Evolutionary conservation across 2,329 filamentous ascomycete species (phyloP).

Genomic region (Stachybotrys elegans): DNA sequence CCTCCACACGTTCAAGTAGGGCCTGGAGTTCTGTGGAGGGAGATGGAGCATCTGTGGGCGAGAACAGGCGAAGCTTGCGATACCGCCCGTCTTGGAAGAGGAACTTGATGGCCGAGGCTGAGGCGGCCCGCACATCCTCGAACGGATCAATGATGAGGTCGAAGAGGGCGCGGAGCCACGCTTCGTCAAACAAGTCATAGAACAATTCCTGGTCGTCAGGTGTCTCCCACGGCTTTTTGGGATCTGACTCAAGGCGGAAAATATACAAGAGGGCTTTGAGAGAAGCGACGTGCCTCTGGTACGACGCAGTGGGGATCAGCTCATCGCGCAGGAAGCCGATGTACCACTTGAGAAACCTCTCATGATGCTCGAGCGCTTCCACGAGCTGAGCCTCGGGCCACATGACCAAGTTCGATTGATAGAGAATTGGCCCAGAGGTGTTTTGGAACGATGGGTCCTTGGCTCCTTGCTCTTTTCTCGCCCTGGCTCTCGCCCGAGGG

Average conservation of each 20-base stretch:
- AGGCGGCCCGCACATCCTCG: slow-evolving; percentile 73
- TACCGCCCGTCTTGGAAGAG: slow-evolving; percentile 38
- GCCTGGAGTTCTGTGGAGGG: slow-evolving; percentile 31
- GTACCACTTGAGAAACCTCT: slow-evolving; percentile 70
- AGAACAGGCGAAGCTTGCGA: slow-evolving; percentile 16
- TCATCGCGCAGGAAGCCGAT: slow-evolving; percentile 66
- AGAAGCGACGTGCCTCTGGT: slow-evolving; percentile 81
- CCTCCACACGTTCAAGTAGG: slow-evolving; percentile 49
- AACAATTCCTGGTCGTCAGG: slow-evolving; percentile 32
- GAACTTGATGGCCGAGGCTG: slow-evolving; percentile 44
- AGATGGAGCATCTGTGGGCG: slow-evolving; percentile 7
- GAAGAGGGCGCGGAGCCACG: slow-evolving; percentile 60
- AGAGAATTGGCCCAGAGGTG: slow-evolving; percentile 24
- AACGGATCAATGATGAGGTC: slow-evolving; percentile 87
- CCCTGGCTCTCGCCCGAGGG: slow-evolving; percentile 27
- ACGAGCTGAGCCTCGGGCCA: slow-evolving; percentile 31
- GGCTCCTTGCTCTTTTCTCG: slow-evolving; percentile 23
- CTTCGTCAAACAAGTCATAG: slow-evolving; percentile 37
- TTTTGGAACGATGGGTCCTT: slow-evolving; percentile 1
- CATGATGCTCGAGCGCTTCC: slow-evolving; percentile 43
- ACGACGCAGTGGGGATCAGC: slow-evolving; percentile 75
- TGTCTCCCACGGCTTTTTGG: slow-evolving; percentile 32
- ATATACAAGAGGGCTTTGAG: slow-evolving; percentile 65
- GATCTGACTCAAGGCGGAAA: slow-evolving; percentile 64
- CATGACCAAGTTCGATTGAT: slow-evolving; percentile 33